phyloP scores from a whole-genome alignment of 1,139 yeast species.

The Geotrichum australiense region DNA sequence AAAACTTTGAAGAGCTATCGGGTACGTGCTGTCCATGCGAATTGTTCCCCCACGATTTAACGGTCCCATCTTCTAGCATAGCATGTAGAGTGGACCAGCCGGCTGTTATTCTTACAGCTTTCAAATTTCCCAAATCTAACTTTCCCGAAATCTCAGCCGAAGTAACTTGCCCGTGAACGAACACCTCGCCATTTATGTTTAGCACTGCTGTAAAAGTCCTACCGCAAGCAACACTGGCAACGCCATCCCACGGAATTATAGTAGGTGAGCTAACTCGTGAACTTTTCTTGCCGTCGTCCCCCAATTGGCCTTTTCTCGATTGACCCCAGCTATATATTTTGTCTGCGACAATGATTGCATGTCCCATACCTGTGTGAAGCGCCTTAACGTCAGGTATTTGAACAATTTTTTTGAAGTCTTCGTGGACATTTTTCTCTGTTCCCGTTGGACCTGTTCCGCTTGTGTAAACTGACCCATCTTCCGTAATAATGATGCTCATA shows the following conservation, averaged over 20 bases:
- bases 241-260: not conserved
- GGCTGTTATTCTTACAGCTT: conserved; percentile 32
- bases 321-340: conserved; percentile 75
- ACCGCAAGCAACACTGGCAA: conserved; percentile 9
- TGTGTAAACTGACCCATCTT: conserved; percentile 39
- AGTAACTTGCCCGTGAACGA: conserved; percentile 1
- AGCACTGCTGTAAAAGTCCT: conserved; percentile 11
- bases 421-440: conserved; percentile 40
- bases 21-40: conserved; percentile 63
- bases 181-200: not conserved
- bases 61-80: conserved; percentile 23
- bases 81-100: conserved; percentile 85
- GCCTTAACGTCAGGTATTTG: conserved; percentile 28
- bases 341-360: conserved; percentile 46
- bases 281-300: not conserved
- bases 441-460: conserved; percentile 61
- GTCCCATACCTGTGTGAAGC: conserved; percentile 45
- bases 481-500: conserved; percentile 49
- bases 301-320: conserved; percentile 62
- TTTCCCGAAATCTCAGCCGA: not conserved
- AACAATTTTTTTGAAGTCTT: conserved; percentile 22
- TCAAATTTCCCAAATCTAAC: not conserved
- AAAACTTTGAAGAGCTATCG: conserved; percentile 8
- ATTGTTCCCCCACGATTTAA: conserved; percentile 62
- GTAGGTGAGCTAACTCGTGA: not conserved